Evolutionary conservation across 129 eudicot species (phyloP), one percentile per base, ranked within the genome.

Genomic region (Tagetes patula): DNA sequence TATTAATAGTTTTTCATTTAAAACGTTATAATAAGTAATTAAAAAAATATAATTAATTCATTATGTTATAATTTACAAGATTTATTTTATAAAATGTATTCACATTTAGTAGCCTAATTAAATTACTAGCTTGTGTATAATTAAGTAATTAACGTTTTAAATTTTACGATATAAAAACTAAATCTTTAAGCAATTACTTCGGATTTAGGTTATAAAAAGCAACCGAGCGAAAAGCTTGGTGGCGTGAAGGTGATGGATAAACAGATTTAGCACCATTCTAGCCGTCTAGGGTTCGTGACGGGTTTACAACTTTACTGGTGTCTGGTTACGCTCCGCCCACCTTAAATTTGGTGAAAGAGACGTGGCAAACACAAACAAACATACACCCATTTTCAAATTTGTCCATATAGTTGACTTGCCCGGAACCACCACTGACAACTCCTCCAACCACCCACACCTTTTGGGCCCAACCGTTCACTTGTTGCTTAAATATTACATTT

Each of bases 311-410:
- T 20, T 20, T 20, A 20, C 27, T 20, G 27, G 27, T 20, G 27
- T 20, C 27, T 20, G 27, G 27, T 20, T 20, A 20, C 27, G 27
- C 27, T 20, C 27, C 27, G 27, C 27, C 27, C 27, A 20, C 27
- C 27, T 20, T 20, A 20, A 20, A 20, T 65, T 65, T 31, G 5
- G 31, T 40, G 69, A 45, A 34, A 46, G 75, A 32, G 69, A 77
- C 42, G 31, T 72, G 37, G 46, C 69, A 72, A 71, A 54, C 72
- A 65, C 78, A 65, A 78, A 78, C 69, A 72, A 71, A 71, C 69
- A 79, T 36, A 47, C 49, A 48, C 73, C 58, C 34, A 53, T 14
- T 43, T 71, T 53, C 73, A 71, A 64, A 65, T 33, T 72, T 71
- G 77, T 71, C 73, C 38, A 67, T 58, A 45, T 69, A 70, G 81